These are phyloP conservation scores for Colletotrichum spaethianum DNA, from an alignment of 2,329 filamentous ascomycete genomes.

Conservation along the genomic window DNA sequence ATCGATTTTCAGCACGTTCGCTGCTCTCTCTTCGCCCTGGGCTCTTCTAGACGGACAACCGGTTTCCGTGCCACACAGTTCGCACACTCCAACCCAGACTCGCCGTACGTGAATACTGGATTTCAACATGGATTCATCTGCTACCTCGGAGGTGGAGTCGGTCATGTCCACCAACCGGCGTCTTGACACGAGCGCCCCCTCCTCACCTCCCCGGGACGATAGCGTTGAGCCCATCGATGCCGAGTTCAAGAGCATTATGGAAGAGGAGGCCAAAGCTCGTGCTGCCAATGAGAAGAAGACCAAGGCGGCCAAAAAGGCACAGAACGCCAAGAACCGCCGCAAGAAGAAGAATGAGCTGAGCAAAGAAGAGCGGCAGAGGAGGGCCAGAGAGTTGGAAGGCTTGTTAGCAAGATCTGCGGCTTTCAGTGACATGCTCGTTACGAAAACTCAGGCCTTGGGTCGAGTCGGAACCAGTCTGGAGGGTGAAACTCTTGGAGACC, in stretches of 20 bases:
- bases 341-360: slow-evolving; percentile 65
- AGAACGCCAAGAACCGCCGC: slow-evolving; percentile 44
- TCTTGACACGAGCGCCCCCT: slow-evolving; percentile 53
- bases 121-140: slow-evolving; percentile 47
- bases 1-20: slow-evolving; percentile 14
- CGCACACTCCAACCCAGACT: not conserved
- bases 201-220: slow-evolving; percentile 53
- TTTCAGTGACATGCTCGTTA: slow-evolving; percentile 74
- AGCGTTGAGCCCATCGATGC: slow-evolving; percentile 41
- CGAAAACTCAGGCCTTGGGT: slow-evolving; percentile 74
- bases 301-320: slow-evolving; percentile 51
- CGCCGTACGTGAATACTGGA: not conserved
- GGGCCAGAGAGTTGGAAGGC: slow-evolving; percentile 72
- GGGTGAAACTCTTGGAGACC: slow-evolving; percentile 72
- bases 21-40: not conserved
- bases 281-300: slow-evolving; percentile 60
- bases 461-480: slow-evolving; percentile 73
- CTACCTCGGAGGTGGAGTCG: slow-evolving; percentile 52
- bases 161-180: slow-evolving; percentile 47
- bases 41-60: not conserved
- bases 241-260: slow-evolving; percentile 48
- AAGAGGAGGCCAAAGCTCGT: slow-evolving; percentile 54
- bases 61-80: not conserved
- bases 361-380: slow-evolving; percentile 68
- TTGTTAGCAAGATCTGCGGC: slow-evolving; percentile 71